Evolutionary conservation across 1,139 yeast genomes (phyloP).

Genomic region (Geotrichum phurueaensis): DNA sequence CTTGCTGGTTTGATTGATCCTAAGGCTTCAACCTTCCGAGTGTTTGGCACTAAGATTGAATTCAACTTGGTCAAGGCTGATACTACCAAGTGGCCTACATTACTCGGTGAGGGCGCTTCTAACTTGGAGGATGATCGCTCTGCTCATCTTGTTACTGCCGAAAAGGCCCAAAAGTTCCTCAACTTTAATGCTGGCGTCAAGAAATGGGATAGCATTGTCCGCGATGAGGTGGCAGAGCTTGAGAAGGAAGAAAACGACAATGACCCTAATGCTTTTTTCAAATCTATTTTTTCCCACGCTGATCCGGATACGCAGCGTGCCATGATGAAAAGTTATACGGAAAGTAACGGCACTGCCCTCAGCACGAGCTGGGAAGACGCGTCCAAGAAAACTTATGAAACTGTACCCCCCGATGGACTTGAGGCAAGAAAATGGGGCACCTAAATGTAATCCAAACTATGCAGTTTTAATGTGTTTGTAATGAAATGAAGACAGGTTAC

Average conservation of each 20-base stretch:
- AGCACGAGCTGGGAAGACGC: constrained; percentile 97
- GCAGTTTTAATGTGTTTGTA: neutral
- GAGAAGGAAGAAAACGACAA: constrained; percentile 37
- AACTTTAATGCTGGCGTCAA: constrained; percentile 50
- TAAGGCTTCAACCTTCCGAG: constrained; percentile 42
- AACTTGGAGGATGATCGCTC: constrained; percentile 19
- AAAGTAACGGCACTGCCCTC: constrained; percentile 88
- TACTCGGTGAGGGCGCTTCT: constrained; percentile 27
- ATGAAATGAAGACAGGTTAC: neutral
- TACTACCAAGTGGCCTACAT: constrained; percentile 37
- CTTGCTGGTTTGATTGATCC: constrained; percentile 50
- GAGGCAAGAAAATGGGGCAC: constrained; percentile 39
- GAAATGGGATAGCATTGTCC: constrained; percentile 68
- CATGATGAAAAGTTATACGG: constrained; percentile 94
- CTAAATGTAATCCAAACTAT: neutral
- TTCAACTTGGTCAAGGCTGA: constrained; percentile 41
- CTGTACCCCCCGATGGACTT: constrained; percentile 63
- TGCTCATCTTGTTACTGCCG: constrained; percentile 14
- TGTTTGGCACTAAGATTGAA: constrained; percentile 74
- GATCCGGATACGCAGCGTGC: constrained; percentile 88
- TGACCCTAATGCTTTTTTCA: constrained; percentile 67
- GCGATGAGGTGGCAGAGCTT: constrained; percentile 46
- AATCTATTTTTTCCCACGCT: constrained; percentile 65
- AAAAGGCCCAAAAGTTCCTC: constrained; percentile 15
- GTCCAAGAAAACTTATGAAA: constrained; percentile 55